Evolutionary conservation across 108 stramenopile species (phyloP).

Genomic region (Phaeodactylum tricornutum): DNA sequence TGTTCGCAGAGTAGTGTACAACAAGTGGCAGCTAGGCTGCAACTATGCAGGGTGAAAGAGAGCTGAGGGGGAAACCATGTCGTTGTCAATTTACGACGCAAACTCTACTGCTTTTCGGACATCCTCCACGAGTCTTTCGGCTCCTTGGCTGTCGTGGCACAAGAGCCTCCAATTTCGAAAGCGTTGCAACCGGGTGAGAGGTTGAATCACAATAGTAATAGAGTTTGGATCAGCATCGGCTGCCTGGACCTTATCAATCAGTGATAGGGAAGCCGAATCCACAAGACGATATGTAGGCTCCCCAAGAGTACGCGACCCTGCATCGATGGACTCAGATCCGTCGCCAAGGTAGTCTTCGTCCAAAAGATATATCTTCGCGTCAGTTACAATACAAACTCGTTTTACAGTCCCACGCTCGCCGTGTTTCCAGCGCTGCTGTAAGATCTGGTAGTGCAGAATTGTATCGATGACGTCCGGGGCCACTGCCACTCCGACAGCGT

Average conservation of each 20-base stretch:
- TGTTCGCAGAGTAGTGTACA: too few relatives aligned
- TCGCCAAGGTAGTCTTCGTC: conserved; percentile 72
- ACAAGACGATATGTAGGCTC: conserved; percentile 20
- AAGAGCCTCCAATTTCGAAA: conserved; percentile 69
- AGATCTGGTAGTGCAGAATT: conserved; percentile 68
- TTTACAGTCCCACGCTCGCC: conserved; percentile 60
- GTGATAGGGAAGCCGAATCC: conserved; percentile 42
- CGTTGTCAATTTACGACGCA: conserved; percentile 2
- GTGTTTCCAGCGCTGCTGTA: conserved; percentile 69
- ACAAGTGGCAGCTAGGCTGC: not conserved
- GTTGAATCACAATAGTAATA: conserved; percentile 63
- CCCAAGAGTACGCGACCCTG: not conserved
- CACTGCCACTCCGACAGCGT: conserved; percentile 37
- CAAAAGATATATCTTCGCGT: conserved; percentile 53
- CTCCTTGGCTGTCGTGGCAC: conserved; percentile 66
- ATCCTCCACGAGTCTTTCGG: conserved; percentile 72
- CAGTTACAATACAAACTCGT: conserved; percentile 63
- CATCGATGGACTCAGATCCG: conserved; percentile 24
- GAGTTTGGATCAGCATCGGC: conserved; percentile 65
- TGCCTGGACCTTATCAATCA: conserved; percentile 62
- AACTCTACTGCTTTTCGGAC: conserved; percentile 52
- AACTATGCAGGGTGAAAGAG: not conserved
- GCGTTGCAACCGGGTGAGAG: conserved; percentile 41
- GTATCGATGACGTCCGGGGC: conserved; percentile 40
- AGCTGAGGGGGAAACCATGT: not conserved